Evolutionary conservation across 1,139 yeast species (phyloP).

Genomic region (Pneumocystis carinii): DNA sequence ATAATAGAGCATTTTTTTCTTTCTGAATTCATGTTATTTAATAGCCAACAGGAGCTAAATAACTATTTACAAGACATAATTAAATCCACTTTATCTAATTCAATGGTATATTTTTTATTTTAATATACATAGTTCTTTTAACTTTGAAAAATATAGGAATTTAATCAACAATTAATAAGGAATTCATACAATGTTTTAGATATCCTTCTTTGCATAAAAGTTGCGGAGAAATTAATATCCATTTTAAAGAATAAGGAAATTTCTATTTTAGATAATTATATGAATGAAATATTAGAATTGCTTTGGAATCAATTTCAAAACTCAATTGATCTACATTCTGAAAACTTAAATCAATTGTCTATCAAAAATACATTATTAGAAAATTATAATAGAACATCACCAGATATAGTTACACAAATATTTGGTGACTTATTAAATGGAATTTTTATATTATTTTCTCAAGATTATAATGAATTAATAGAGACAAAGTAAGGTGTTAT

Average conservation of each 20-base stretch:
- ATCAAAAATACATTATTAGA: conserved; percentile 15
- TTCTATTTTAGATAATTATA: conserved; percentile 61
- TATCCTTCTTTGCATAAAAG: conserved; percentile 56
- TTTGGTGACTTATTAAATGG: conserved; percentile 67
- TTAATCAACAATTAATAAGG: not conserved
- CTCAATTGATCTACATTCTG: conserved; percentile 63
- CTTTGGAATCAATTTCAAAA: conserved; percentile 81
- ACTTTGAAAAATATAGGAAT: conserved; percentile 36
- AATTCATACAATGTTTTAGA: conserved; percentile 61
- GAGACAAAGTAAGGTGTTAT: conserved; percentile 24
- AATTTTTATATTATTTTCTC: conserved; percentile 38
- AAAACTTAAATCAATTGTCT: conserved; percentile 38
- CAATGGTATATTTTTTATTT: conserved; percentile 28
- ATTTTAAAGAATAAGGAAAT: conserved; percentile 49
- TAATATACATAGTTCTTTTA: conserved; percentile 19
- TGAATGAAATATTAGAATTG: conserved; percentile 43
- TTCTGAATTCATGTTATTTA: conserved; percentile 3
- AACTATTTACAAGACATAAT: conserved; percentile 30
- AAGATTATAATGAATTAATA: conserved; percentile 46
- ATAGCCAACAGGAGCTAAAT: conserved; percentile 24
- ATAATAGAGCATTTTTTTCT: conserved; percentile 4
- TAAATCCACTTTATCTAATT: conserved; percentile 37
- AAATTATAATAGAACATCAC: conserved; percentile 23
- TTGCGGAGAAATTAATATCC: conserved; percentile 48
- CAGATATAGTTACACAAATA: conserved; percentile 62